Base-by-base conservation (phyloP, 345 rosid genomes). In the Salix viminalis region DNA sequence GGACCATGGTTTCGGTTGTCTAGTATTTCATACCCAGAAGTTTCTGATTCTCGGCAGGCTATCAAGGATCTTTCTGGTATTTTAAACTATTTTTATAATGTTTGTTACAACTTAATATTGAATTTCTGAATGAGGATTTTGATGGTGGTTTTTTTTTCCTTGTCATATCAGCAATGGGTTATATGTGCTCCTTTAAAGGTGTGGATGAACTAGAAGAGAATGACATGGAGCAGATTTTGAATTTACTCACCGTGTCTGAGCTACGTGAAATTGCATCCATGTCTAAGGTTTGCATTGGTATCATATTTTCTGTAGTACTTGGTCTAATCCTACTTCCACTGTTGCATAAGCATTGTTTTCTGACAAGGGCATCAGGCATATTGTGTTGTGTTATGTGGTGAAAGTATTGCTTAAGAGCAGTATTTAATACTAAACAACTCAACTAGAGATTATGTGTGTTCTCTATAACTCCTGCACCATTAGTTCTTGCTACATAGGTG, bases 1-100 rank as follows among this genome's bases (percentile, higher is more conserved):
- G 98, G 97, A 71, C 97, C 96, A 66, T 95, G 99, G 97, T 93
- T 95, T 69, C 91, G 91, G 80, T 54, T 90, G 80, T 88, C 94
- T 54, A 88, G 78, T 78, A 87, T 93, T 81, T 82, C 85, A 10
- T 95, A 93, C 76, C 84, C 85, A 61, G 97, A 95, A 87, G 80
- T 93, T 69, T 78, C 80, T 46, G 82, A 91, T 88, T 76, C 82
- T 79, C 75, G 78, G 77, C 86, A 84, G 79, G 94, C 96, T 64
- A 56, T 86, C 75, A 84, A 83, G 42, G 90, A 83, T 62, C 91
- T 95, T 56, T 84, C 85, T 77, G 97, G 97, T 95, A 85, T 70
- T 79, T 36, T 48, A 34, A 24, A 46, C 26, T 54, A 34, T 23
- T 36, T 36, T 41, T 9, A 60, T 52, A 18, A 26, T 65, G 75